A percentile compares a stretch with the other conserved stretches of the same genome.
These are phyloP conservation scores for Schizosaccharomyces lindneri DNA, from an alignment of 805 yeast species.

Conservation along the genomic window DNA sequence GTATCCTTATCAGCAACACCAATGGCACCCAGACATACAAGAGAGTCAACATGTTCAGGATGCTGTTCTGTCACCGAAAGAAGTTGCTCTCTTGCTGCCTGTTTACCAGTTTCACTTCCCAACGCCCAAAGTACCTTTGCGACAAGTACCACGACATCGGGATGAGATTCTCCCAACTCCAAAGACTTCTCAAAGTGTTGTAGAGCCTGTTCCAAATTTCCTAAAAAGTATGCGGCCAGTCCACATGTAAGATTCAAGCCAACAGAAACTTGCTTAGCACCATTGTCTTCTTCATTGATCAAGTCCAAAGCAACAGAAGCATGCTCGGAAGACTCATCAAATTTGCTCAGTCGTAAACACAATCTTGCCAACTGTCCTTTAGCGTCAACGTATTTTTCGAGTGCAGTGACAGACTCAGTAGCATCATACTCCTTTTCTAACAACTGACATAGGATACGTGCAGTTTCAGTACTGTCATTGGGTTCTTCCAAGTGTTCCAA, in stretches of 20 bases:
- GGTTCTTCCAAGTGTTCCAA: slow-evolving; percentile 47
- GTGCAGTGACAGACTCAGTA: slow-evolving; percentile 22
- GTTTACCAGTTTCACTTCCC: slow-evolving; percentile 50
- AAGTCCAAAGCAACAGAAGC: slow-evolving; percentile 24
- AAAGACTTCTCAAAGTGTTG: slow-evolving; percentile 43
- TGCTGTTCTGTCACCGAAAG: slow-evolving; percentile 34
- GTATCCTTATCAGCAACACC: slow-evolving; percentile 35
- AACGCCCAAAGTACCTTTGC: slow-evolving; percentile 60
- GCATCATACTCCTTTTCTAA: slow-evolving; percentile 34
- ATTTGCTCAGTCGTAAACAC: slow-evolving; percentile 33
- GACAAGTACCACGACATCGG: slow-evolving; percentile 42
- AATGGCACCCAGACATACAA: slow-evolving; percentile 58
- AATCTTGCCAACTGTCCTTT: slow-evolving; percentile 54
- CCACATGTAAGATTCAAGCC: slow-evolving; percentile 56
- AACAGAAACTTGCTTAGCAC: slow-evolving; percentile 9
- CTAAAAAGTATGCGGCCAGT: slow-evolving; percentile 36
- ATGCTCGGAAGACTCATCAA: slow-evolving; percentile 29
- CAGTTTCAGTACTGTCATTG: slow-evolving; percentile 25
- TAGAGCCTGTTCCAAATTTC: slow-evolving; percentile 39
- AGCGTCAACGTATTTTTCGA: slow-evolving; percentile 29
- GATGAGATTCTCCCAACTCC: slow-evolving; percentile 28
- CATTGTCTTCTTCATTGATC: slow-evolving; percentile 7
- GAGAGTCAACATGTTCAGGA: slow-evolving; percentile 44
- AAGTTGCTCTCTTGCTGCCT: slow-evolving; percentile 66
- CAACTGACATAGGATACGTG: slow-evolving; percentile 21